Conservation (phyloP, 1,284 basidiomycete species). For the Coniferiporia weirii region DNA sequence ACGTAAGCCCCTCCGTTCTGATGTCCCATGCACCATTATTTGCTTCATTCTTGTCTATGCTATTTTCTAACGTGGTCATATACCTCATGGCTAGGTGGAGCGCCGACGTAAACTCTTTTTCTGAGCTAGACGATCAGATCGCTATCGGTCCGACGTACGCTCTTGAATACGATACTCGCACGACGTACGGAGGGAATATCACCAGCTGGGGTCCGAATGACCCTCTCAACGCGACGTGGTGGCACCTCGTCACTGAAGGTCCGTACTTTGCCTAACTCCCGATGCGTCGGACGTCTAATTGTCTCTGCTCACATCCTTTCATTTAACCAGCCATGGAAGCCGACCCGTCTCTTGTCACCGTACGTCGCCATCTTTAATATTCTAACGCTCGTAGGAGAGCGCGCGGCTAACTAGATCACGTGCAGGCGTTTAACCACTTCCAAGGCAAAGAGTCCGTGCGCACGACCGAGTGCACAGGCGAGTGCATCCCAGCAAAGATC, state of each 20-base stretch:
- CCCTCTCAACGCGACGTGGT: conserved; percentile 80
- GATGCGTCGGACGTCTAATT: neutral
- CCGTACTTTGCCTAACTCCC: conserved; percentile 20
- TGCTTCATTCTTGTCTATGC: neutral
- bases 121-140: conserved; percentile 48
- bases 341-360: conserved; percentile 53
- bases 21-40: neutral
- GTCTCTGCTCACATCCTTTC: neutral
- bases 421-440: conserved; percentile 59
- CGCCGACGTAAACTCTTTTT: conserved; percentile 54
- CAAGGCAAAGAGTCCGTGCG: conserved; percentile 65
- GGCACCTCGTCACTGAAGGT: conserved; percentile 78
- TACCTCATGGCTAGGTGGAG: conserved; percentile 43
- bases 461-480: conserved; percentile 52
- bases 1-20: conserved; percentile 42
- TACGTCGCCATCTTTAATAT: conserved; percentile 28
- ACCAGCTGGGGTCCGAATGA: conserved; percentile 57
- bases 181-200: conserved; percentile 60
- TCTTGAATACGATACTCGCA: conserved; percentile 70
- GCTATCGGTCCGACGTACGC: conserved; percentile 58
- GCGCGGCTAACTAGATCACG: neutral
- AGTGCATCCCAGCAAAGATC: conserved; percentile 62
- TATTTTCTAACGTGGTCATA: neutral
- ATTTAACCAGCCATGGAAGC: conserved; percentile 51
- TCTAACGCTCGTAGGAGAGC: neutral